Evolutionary conservation across 768 basidiomycete genomes (phyloP).

Genomic region (Leccinum rimulosum): DNA sequence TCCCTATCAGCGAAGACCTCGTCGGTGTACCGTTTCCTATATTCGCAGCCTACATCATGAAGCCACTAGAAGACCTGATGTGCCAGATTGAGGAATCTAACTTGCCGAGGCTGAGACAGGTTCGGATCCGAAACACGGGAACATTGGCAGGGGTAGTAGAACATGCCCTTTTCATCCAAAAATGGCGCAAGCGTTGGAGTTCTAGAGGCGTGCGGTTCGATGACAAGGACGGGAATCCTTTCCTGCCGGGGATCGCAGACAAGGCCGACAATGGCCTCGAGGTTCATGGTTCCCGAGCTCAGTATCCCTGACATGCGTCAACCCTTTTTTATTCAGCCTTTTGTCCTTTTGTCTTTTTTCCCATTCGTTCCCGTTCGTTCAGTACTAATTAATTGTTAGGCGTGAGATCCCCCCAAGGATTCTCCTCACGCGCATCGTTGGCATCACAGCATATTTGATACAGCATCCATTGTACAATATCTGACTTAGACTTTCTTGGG

Average conservation of each 20-base stretch:
- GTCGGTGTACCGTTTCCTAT: conserved; percentile 37
- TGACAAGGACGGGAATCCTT: conserved; percentile 30
- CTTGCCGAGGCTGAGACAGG: conserved; percentile 34
- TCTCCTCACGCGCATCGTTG: neutral
- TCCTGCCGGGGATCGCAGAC: conserved; percentile 7
- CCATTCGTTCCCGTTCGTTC: neutral
- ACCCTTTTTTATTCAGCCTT: neutral
- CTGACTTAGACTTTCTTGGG: neutral
- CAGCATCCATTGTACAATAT: conserved; percentile 1
- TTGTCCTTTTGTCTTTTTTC: neutral
- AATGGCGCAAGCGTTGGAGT: conserved; percentile 30
- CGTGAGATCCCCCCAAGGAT: neutral
- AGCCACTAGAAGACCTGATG: conserved; percentile 40
- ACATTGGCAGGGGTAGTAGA: conserved; percentile 34
- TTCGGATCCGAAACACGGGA: conserved; percentile 42
- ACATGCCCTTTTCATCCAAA: conserved; percentile 25
- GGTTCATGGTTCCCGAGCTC: neutral
- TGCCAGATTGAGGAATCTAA: conserved; percentile 35
- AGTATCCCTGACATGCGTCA: neutral
- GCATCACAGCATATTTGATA: neutral
- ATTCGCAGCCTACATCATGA: conserved; percentile 40
- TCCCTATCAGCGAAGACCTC: conserved; percentile 39
- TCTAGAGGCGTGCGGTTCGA: conserved; percentile 31
- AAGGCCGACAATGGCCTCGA: neutral
- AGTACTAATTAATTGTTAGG: neutral